These are phyloP conservation scores for Hippophae tibetana DNA, from an alignment of 306 rosid species.

Conservation along the genomic window DNA sequence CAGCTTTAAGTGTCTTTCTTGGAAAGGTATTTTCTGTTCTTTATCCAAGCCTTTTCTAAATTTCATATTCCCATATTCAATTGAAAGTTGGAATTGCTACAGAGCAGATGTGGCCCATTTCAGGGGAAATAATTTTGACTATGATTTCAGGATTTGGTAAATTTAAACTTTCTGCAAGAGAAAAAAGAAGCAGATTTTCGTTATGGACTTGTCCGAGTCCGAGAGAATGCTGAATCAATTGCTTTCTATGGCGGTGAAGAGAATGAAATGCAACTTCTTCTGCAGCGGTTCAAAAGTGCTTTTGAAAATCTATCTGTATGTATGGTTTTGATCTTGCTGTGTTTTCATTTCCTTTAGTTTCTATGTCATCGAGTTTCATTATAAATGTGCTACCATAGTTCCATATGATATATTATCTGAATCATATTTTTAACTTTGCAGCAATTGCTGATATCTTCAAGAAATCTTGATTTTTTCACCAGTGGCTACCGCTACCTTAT, in stretches of 20 bases:
- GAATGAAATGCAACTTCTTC: slow-evolving; percentile 81
- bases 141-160: slow-evolving; percentile 70
- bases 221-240: slow-evolving; percentile 96
- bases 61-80: neutral
- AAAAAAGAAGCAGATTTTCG: slow-evolving; percentile 99
- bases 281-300: slow-evolving; percentile 85
- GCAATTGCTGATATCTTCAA: slow-evolving; percentile 79
- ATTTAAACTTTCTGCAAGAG: slow-evolving; percentile 86
- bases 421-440: slow-evolving; percentile 27
- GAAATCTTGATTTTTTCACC: slow-evolving; percentile 93
- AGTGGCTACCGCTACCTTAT: slow-evolving; percentile 82
- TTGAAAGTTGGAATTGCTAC: slow-evolving; percentile 2
- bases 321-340: slow-evolving; percentile 17
- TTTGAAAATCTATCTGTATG: slow-evolving; percentile 81
- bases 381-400: neutral
- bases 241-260: slow-evolving; percentile 94
- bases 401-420: slow-evolving; percentile 2
- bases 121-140: slow-evolving; percentile 4
- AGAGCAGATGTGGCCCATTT: slow-evolving; percentile 5
- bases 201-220: slow-evolving; percentile 86
- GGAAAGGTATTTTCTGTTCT: slow-evolving; percentile 52
- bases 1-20: slow-evolving; percentile 73
- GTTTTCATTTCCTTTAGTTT: slow-evolving; percentile 6
- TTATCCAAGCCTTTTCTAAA: neutral
- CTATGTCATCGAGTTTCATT: neutral